A percentile compares a stretch with the other conserved stretches of the same genome.
Evolutionary conservation across 495 filamentous ascomycete genomes (phyloP).

Genomic region (Aspergillus wentii): DNA sequence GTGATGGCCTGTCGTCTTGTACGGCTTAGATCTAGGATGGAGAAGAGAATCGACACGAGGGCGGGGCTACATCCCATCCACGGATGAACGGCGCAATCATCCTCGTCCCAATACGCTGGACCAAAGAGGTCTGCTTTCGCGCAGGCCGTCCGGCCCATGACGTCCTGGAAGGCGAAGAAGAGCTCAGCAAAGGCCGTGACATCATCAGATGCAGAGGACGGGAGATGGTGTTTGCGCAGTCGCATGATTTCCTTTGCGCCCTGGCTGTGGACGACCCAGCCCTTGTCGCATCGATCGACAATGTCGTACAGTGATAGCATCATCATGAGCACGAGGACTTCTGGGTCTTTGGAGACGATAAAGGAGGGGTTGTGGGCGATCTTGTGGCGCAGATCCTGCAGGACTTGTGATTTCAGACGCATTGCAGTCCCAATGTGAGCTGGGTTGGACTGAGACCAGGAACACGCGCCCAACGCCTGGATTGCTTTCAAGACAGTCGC

Average conservation of each 20-base stretch:
- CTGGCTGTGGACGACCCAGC: slow-evolving; percentile 40
- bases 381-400: slow-evolving; percentile 31
- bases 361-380: slow-evolving; percentile 20
- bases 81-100: slow-evolving; percentile 6
- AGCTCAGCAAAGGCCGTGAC: slow-evolving; percentile 10
- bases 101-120: slow-evolving; percentile 12
- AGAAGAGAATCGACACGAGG: slow-evolving; percentile 12
- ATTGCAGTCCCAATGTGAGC: slow-evolving; percentile 2
- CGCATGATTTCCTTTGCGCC: slow-evolving; percentile 41
- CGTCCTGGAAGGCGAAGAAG: slow-evolving; percentile 22
- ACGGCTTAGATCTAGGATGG: slow-evolving; percentile 12
- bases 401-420: slow-evolving; percentile 7
- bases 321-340: slow-evolving; percentile 41
- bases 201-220: too few relatives aligned
- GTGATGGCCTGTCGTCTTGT: slow-evolving; percentile 1
- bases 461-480: slow-evolving; percentile 10
- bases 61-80: slow-evolving; percentile 17
- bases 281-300: slow-evolving; percentile 39
- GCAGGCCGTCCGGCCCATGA: slow-evolving; percentile 20
- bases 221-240: slow-evolving; percentile 27
- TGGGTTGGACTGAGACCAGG: slow-evolving; percentile 11
- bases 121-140: slow-evolving; percentile 19
- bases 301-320: slow-evolving; percentile 44
- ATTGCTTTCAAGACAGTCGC: slow-evolving; percentile 5
- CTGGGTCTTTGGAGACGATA: slow-evolving; percentile 25